Percentiles rank a stretch among this genome's conserved stretches.
Evolutionary conservation across 495 filamentous ascomycete genomes (phyloP).

Genomic region (Penicillium cinerascens): DNA sequence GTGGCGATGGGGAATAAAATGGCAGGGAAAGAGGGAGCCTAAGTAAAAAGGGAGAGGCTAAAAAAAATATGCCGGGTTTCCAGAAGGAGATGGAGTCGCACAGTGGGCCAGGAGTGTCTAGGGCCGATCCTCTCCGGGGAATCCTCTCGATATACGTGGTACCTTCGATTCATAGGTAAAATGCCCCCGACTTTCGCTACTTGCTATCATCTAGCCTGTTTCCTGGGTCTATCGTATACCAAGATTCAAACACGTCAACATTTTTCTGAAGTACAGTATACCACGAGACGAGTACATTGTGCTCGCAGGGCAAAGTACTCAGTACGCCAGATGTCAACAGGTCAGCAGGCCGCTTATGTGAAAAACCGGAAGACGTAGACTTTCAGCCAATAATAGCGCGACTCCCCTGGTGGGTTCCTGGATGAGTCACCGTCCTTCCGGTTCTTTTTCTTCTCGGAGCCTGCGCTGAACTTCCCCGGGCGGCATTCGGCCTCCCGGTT

Average conservation of each 20-base stretch:
- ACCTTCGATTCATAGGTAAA: neutral
- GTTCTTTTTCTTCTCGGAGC: constrained; percentile 30
- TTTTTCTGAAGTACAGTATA: neutral
- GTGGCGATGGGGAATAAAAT: neutral
- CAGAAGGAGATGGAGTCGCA: constrained; percentile 31
- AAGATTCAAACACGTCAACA: constrained; percentile 4
- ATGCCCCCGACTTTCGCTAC: neutral
- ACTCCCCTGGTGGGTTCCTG: constrained; percentile 1
- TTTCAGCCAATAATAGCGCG: constrained; percentile 2
- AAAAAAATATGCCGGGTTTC: constrained; percentile 19
- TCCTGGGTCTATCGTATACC: neutral
- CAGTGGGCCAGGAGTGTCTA: constrained; percentile 14
- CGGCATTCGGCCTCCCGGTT: constrained; percentile 17
- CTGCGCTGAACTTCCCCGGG: constrained; percentile 12
- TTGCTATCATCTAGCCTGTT: neutral
- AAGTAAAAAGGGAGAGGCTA: constrained; percentile 3
- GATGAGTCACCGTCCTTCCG: constrained; percentile 22
- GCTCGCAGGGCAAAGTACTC: neutral
- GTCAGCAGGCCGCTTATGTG: constrained; percentile 10
- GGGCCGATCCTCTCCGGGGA: constrained; percentile 33
- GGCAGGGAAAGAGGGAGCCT: constrained; percentile 5
- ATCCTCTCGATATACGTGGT: constrained; percentile 17
- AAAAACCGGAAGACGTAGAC: neutral
- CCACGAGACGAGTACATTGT: too few species aligned
- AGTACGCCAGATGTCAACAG: constrained; percentile 2